Conservation (phyloP, 345 rosid species). For the Kandelia obovata region DNA sequence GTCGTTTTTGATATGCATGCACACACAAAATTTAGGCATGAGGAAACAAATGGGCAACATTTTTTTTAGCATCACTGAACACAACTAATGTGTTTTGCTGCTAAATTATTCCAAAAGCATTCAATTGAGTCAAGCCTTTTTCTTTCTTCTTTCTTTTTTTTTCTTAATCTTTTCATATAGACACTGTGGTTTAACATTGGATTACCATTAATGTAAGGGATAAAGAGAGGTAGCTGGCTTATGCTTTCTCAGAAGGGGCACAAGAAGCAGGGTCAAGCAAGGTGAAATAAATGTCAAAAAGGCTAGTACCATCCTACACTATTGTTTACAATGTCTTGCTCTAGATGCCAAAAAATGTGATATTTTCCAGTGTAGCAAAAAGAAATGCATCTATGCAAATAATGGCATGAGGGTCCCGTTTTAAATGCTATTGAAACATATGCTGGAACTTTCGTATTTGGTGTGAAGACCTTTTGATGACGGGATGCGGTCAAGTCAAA, state of each 20-base stretch:
- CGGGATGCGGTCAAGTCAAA: not conserved
- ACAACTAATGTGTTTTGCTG: too few species aligned
- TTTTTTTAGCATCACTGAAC: too few species aligned
- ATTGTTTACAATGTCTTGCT: not conserved
- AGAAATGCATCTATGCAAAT: not conserved
- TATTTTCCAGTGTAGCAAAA: not conserved
- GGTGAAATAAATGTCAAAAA: slow-evolving; percentile 14
- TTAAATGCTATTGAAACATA: not conserved
- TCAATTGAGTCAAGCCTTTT: too few species aligned
- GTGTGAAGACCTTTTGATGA: not conserved
- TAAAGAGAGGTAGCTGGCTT: too few species aligned
- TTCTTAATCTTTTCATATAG: too few species aligned
- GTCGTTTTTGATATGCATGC: not conserved
- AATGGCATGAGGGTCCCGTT: slow-evolving; percentile 4
- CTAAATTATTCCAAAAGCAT: too few species aligned
- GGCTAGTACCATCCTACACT: not conserved
- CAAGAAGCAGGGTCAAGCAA: not conserved
- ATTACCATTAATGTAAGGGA: too few species aligned
- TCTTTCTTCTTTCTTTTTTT: too few species aligned
- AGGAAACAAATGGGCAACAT: too few species aligned
- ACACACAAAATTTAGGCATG: not conserved
- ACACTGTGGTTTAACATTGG: too few species aligned
- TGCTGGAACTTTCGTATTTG: not conserved
- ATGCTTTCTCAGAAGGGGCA: too few species aligned
- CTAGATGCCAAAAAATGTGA: too few species aligned